phyloP scores from a whole-genome alignment of 164 flowering plant species.

The Amborella trichopoda region DNA sequence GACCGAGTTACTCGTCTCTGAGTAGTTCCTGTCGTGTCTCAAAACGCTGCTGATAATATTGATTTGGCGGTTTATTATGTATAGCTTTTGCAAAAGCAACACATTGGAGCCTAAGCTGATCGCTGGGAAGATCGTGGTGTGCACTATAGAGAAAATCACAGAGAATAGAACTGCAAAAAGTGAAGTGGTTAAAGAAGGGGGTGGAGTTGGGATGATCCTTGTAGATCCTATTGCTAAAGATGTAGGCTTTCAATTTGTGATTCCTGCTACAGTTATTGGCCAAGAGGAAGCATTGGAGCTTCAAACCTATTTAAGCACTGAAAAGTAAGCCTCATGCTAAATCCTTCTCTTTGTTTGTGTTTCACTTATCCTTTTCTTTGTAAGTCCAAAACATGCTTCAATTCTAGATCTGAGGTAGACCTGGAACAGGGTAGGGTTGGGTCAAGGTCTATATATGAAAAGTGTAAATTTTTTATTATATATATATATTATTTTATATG shows the following conservation, averaged over 20 bases:
- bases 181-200: slow-evolving; percentile 2
- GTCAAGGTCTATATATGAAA: no score
- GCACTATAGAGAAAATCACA: slow-evolving; percentile 1
- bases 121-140: slow-evolving; percentile 18
- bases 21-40: no score
- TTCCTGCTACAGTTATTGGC: slow-evolving; percentile 7
- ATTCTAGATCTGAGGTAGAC: no score
- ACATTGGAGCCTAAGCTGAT: slow-evolving; percentile 11
- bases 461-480: no score
- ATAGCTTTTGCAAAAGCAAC: slow-evolving; percentile 12
- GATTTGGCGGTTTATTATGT: not conserved
- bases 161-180: slow-evolving; percentile 3
- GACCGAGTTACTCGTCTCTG: no score
- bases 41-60: not conserved
- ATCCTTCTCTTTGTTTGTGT: no score
- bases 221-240: slow-evolving; percentile 6
- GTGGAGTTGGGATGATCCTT: slow-evolving; percentile 11
- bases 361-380: no score
- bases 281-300: not conserved
- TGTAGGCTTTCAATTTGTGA: slow-evolving; percentile 10
- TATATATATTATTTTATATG: no score
- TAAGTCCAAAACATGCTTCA: no score
- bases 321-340: no score
- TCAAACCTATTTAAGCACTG: not conserved
- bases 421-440: no score